Evolutionary conservation across 805 yeast genomes (phyloP).

Genomic region (Yamadazyma philogaea): DNA sequence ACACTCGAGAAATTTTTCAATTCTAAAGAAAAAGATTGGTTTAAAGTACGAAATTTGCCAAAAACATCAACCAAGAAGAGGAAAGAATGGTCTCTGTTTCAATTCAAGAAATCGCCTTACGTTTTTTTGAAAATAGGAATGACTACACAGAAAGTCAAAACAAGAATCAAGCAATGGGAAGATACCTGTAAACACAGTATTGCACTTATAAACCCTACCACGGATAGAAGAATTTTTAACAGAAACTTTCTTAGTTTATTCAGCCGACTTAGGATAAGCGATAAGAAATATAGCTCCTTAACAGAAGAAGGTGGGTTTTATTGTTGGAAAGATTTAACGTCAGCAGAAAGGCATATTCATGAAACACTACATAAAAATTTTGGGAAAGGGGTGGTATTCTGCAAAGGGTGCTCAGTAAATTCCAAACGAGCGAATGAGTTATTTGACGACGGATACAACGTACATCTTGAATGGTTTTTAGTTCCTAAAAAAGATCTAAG

Average conservation of each 20-base stretch:
- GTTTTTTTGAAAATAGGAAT: conserved; percentile 52
- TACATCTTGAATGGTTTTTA: conserved; percentile 59
- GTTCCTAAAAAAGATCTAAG: conserved; percentile 42
- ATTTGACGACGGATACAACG: conserved; percentile 20
- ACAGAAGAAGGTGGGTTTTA: conserved; percentile 40
- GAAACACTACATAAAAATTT: conserved; percentile 30
- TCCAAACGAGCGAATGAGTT: neutral
- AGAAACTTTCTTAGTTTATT: conserved; percentile 6
- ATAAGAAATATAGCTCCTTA: conserved; percentile 17
- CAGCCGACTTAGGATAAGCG: conserved; percentile 2
- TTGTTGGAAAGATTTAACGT: conserved; percentile 25
- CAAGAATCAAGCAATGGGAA: conserved; percentile 51
- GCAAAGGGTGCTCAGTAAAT: conserved; percentile 40
- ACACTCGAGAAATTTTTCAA: conserved; percentile 41
- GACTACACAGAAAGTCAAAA: conserved; percentile 45
- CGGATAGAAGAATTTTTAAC: conserved; percentile 5
- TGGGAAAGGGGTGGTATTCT: conserved; percentile 48
- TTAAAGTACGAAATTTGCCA: conserved; percentile 35
- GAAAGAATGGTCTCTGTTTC: conserved; percentile 31
- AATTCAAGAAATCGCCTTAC: conserved; percentile 34
- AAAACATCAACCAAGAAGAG: conserved; percentile 15
- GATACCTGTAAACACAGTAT: conserved; percentile 48
- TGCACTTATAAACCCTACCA: conserved; percentile 34
- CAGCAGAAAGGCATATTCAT: conserved; percentile 45
- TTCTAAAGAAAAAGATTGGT: conserved; percentile 20